Conservation (phyloP, 306 rosid genomes). For the Prunus fruticosa region DNA sequence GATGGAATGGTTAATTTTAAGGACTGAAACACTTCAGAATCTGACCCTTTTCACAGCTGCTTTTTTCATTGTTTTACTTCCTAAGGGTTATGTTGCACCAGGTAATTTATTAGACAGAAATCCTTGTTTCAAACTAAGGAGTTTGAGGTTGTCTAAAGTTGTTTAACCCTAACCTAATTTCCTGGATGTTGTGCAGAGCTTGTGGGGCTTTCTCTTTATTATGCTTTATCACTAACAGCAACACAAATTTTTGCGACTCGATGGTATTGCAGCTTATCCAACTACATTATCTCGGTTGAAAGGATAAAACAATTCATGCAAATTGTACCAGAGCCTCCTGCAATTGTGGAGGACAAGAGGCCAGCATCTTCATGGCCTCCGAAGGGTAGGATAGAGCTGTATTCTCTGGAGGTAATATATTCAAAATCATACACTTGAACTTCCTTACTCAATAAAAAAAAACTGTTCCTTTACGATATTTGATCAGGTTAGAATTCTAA, state of each 20-base stretch:
- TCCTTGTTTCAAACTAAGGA: neutral
- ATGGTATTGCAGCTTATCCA: conserved; percentile 52
- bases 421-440: neutral
- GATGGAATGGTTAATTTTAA: conserved; percentile 62
- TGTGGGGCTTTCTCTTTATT: conserved; percentile 74
- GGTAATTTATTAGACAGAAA: conserved; percentile 29
- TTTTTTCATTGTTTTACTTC: conserved; percentile 51
- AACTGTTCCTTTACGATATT: neutral
- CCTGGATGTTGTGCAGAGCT: conserved; percentile 49
- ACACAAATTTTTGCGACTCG: conserved; percentile 41
- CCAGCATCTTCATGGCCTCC: conserved; percentile 76
- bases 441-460: neutral
- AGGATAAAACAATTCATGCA: conserved; percentile 79
- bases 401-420: conserved; percentile 46
- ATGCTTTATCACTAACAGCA: conserved; percentile 50
- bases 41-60: conserved; percentile 64
- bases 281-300: conserved; percentile 67
- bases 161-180: neutral
- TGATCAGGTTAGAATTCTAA: neutral
- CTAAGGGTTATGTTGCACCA: conserved; percentile 53
- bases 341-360: conserved; percentile 46
- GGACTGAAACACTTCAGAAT: conserved; percentile 68
- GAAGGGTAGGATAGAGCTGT: conserved; percentile 66
- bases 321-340: conserved; percentile 63
- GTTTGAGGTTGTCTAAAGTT: neutral